Conservation (phyloP, 768 basidiomycete species). For the Leccinum aurantiacum region DNA sequence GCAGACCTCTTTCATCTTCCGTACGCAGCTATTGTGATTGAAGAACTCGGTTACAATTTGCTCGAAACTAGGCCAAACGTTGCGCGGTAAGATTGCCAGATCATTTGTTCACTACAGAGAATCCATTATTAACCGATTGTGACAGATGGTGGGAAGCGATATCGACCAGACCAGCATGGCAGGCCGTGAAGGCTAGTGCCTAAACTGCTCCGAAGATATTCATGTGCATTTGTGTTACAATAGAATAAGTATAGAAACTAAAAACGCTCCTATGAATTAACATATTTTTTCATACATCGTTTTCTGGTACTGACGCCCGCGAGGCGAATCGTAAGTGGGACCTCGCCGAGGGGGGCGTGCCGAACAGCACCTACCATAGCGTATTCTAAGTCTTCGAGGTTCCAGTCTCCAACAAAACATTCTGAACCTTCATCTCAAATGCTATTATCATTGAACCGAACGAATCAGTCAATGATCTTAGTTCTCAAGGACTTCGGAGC, state of each 20-base stretch:
- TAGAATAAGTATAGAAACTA: background rate
- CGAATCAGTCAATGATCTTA: too few relatives aligned
- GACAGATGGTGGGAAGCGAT: conserved; percentile 55
- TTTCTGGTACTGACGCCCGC: too few relatives aligned
- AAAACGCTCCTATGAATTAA: background rate
- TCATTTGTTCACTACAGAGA: background rate
- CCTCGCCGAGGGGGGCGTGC: too few relatives aligned
- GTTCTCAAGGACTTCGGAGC: too few relatives aligned
- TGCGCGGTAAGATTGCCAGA: conserved; percentile 19
- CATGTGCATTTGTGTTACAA: conserved; percentile 1
- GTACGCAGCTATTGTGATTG: conserved; percentile 34
- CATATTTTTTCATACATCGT: background rate
- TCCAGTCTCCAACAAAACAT: too few relatives aligned
- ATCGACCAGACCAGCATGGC: conserved; percentile 47
- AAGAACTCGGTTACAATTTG: conserved; percentile 22
- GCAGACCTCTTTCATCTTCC: conserved; percentile 49
- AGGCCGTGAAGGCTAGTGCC: conserved; percentile 41
- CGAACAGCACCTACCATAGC: too few relatives aligned
- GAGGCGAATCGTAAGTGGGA: too few relatives aligned
- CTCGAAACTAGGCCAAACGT: conserved; percentile 28
- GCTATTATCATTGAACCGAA: too few relatives aligned
- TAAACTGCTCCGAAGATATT: conserved; percentile 1
- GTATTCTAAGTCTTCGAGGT: too few relatives aligned
- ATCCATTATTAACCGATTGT: background rate
- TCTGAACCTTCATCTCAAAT: too few relatives aligned